Base-by-base conservation (phyloP, 805 yeast species). In the Cyberlindnera petersonii region DNA sequence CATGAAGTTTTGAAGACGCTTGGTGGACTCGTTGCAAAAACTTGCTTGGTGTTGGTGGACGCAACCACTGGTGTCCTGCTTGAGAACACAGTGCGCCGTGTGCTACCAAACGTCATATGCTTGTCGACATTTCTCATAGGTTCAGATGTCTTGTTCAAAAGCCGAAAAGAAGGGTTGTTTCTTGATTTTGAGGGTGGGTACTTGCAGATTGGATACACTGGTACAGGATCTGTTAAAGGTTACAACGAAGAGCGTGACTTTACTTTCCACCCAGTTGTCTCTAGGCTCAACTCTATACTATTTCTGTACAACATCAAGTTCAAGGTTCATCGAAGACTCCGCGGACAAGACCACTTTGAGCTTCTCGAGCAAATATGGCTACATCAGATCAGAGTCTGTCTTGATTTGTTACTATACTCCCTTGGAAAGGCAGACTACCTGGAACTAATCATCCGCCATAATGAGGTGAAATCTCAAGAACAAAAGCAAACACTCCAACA, bases 41-140 rank as follows among this genome's bases (percentile, higher is more conserved):
- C 32, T 3, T 30, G 53, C 2, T 24, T 44, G 24, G 30, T 49
- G 9, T 16, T 48, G 6, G 40, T 48, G 24, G 56, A 52, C 24
- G 43, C 44, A 5, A 24, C 36, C 7, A 31, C 39, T 10, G 52
- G 54, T 6, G 33, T 46, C 4, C 32, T 39, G 11, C 37, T 42
- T 18, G 54, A 49, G 34, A 22, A 37, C 24, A 10, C 6, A 22
- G 32, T 33, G 14, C 27, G 28, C 13, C 19, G 17, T 14, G 13
- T 14, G 2, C 14, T 37, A 16, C 36, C 23, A 10, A 14, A 27
- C 5, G 24, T 27, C 16, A 19, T 34, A 5, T 26, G 32, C 10
- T 6, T 34, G 11, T 34, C 37, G 7, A 21, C 22, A 3, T 34
- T 26, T 16, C 6, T 15, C 22, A 11, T 15, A 5, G 27, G 26